Base-by-base conservation (phyloP, 2,329 filamentous ascomycete species). In the Acrocalymma vagum region DNA sequence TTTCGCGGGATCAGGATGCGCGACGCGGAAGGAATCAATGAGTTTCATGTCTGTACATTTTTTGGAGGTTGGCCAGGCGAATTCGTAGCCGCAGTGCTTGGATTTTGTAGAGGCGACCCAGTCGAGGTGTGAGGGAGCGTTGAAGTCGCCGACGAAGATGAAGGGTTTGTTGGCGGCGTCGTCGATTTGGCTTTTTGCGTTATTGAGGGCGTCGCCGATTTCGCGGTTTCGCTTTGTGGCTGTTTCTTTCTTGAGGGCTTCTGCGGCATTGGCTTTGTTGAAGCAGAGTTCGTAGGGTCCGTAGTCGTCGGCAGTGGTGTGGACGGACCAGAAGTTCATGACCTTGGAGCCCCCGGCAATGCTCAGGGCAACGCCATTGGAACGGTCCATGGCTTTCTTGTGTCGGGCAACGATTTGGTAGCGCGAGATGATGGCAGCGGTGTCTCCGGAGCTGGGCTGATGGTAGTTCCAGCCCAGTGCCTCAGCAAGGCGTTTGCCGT, bases 391-490 rank as follows among this genome's bases (percentile, higher is more conserved):
- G 3, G n/a, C n/a, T n/a, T 40, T 40, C 9, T 9, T 26, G 18
- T 48, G 30, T 18, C 23, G 15, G 26, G 35, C 39, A 8, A 37
- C 21, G 23, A 48, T 48, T 9, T 34, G 39, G 11, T 39, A 28
- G n/a, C 44, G 39, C 22, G 44, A 48, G 14, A 48, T 43, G 26
- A 48, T 48, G 10, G 29, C 44, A 9, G 29, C 35, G 14, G 29
- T 48, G 16, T 43, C 39, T 3, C 43, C 31, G 9, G 25, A 22
- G 15, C 25, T 23, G 16, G 28, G 24, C 14, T 48, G 39, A 22
- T 43, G 38, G n/a, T 27, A 48, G 27, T 48, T 48, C 39, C 44
- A 48, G 24, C 39, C 44, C 16, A 43, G 25, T 2, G 44, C 44
- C 28, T 48, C 39, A 18, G 29, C 44, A 6, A 48, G 39, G 7